A percentile compares a stretch with the other conserved stretches of the same genome.
Evolutionary conservation across 352 stramenopile species (phyloP).

Genomic region (Phytophthora fragariaefolia): DNA sequence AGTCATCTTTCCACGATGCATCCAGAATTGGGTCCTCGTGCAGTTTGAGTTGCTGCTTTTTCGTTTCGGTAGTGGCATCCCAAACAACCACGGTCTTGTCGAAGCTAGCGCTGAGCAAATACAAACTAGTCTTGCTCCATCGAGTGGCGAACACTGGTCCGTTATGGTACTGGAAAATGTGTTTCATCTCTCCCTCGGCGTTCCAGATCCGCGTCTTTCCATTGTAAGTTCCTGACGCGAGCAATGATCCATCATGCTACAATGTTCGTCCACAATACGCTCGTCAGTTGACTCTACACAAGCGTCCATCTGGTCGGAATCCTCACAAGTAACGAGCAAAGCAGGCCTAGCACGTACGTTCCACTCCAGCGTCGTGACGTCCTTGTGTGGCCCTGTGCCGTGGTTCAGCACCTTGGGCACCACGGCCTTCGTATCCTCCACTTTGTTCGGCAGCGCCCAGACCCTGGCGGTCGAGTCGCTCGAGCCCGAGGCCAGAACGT

Average conservation of each 20-base stretch:
- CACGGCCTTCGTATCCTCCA: constrained; percentile 48
- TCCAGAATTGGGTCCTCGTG: constrained; percentile 91
- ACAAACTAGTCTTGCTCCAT: constrained; percentile 82
- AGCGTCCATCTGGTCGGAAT: constrained; percentile 3
- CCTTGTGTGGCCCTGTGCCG: constrained; percentile 93
- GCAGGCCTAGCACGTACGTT: constrained; percentile 68
- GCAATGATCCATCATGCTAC: constrained; percentile 87
- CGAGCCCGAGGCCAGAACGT: constrained; percentile 96
- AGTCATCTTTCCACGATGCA: constrained; percentile 94
- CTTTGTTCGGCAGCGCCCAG: constrained; percentile 90
- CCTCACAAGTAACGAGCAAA: constrained; percentile 1
- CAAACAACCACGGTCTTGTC: constrained; percentile 89
- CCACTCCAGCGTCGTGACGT: constrained; percentile 99
- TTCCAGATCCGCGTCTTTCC: constrained; percentile 90
- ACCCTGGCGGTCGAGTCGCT: constrained; percentile 95
- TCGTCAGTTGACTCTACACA: constrained; percentile 23
- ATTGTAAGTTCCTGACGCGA: constrained; percentile 97
- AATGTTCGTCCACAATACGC: constrained; percentile 15
- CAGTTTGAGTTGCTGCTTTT: constrained; percentile 95
- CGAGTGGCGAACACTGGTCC: constrained; percentile 86
- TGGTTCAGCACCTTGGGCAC: constrained; percentile 73
- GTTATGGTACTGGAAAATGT: constrained; percentile 86
- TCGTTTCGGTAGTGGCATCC: constrained; percentile 89
- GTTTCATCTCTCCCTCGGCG: constrained; percentile 78
- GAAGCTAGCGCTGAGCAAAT: constrained; percentile 81